phyloP scores from a whole-genome alignment of 345 rosid genomes.

The Brassica rapa region DNA sequence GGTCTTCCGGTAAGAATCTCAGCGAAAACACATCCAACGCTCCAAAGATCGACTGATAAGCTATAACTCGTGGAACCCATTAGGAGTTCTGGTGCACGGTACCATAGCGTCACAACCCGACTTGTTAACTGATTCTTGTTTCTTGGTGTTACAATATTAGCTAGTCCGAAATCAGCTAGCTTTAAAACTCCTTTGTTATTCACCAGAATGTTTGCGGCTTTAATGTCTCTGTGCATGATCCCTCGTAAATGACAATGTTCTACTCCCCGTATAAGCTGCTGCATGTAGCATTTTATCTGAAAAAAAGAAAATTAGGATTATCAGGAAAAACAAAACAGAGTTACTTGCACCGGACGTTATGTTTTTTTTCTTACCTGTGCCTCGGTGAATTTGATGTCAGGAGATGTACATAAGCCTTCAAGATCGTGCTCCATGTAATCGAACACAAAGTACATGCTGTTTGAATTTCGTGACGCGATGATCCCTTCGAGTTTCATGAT shows the following conservation, averaged over 20 bases:
- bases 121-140: constrained; percentile 66
- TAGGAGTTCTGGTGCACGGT: constrained; percentile 82
- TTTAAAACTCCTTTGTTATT: constrained; percentile 70
- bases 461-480: constrained; percentile 64
- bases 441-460: constrained; percentile 67
- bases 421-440: constrained; percentile 90
- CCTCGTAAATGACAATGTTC: constrained; percentile 80
- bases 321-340: constrained; percentile 10
- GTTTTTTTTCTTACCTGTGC: constrained; percentile 52
- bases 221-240: constrained; percentile 74
- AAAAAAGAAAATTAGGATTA: not conserved
- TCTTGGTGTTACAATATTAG: constrained; percentile 55
- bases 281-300: constrained; percentile 79
- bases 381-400: constrained; percentile 60
- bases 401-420: constrained; percentile 61
- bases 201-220: constrained; percentile 70
- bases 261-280: constrained; percentile 65
- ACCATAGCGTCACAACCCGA: constrained; percentile 81
- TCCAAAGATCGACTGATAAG: constrained; percentile 77
- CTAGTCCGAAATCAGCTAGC: constrained; percentile 79
- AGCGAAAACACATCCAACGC: constrained; percentile 77
- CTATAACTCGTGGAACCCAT: constrained; percentile 78
- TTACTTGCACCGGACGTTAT: not conserved
- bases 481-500: constrained; percentile 70
- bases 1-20: constrained; percentile 69